phyloP scores from a whole-genome alignment of 2,329 filamentous ascomycete genomes.

The Dactylonectria macrodidyma region DNA sequence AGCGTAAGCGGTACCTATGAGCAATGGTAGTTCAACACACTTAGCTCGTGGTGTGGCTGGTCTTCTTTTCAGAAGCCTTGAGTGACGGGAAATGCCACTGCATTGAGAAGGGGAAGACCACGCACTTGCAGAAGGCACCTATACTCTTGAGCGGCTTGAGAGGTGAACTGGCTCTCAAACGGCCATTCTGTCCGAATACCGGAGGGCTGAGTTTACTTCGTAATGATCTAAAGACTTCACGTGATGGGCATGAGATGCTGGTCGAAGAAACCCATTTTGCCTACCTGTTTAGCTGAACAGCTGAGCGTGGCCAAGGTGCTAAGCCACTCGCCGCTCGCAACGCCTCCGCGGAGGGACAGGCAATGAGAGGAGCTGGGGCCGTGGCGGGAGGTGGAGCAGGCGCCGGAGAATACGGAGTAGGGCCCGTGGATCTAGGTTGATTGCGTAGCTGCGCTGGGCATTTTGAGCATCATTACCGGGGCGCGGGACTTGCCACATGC shows the following conservation, averaged over 20 bases:
- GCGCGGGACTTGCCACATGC: not conserved
- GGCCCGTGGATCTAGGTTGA: slow-evolving; percentile 27
- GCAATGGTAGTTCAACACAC: not conserved
- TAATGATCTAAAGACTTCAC: not conserved
- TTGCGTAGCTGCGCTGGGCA: slow-evolving; percentile 25
- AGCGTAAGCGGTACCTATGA: not conserved
- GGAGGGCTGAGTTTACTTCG: not conserved
- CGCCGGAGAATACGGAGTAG: slow-evolving; percentile 1
- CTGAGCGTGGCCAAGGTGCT: slow-evolving; percentile 15
- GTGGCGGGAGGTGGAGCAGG: not conserved
- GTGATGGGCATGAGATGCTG: not conserved
- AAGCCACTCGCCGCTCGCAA: slow-evolving; percentile 7
- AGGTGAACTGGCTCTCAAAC: no score
- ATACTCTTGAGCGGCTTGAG: no score
- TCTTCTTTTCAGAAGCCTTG: no score
- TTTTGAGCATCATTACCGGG: slow-evolving; percentile 1
- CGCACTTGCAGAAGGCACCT: no score
- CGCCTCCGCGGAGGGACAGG: not conserved
- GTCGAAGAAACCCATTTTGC: not conserved
- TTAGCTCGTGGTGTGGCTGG: no score
- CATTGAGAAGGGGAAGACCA: no score
- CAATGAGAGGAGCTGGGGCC: not conserved
- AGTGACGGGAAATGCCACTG: no score
- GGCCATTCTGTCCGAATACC: no score
- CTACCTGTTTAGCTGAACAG: not conserved